A percentile compares a stretch with the other conserved stretches of the same genome.
Evolutionary conservation across 2,329 filamentous ascomycete genomes (phyloP).

Genomic region (Mariannaea elegans): DNA sequence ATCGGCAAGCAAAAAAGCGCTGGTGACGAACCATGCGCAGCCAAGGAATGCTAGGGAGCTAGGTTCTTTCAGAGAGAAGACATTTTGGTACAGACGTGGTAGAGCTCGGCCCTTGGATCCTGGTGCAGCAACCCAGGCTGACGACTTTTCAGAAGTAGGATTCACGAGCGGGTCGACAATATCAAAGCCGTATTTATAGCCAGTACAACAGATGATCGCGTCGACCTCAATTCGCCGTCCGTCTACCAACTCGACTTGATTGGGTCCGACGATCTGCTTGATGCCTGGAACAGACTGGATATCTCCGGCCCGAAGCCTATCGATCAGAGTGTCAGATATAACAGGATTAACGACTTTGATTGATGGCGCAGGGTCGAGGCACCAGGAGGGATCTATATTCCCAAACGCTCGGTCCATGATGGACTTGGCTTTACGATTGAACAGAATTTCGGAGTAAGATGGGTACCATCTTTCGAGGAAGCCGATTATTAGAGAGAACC

Average conservation of each 20-base stretch:
- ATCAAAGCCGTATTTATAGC: conserved; percentile 47
- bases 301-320: conserved; percentile 48
- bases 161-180: conserved; percentile 31
- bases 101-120: conserved; percentile 40
- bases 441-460: conserved; percentile 21
- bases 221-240: conserved; percentile 44
- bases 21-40: conserved; percentile 35
- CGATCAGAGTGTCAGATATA: conserved; percentile 40
- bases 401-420: conserved; percentile 33
- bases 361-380: conserved; percentile 38
- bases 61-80: conserved; percentile 53
- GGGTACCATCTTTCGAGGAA: conserved; percentile 39
- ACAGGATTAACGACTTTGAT: conserved; percentile 40
- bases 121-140: conserved; percentile 28
- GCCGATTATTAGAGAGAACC: conserved; percentile 42
- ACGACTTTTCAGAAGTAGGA: conserved; percentile 25
- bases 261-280: conserved; percentile 34
- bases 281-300: conserved; percentile 45
- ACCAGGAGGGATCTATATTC: conserved; percentile 36
- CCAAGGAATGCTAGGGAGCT: conserved; percentile 51
- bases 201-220: conserved; percentile 48
- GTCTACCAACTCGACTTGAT: conserved; percentile 42
- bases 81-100: conserved; percentile 52
- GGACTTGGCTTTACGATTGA: conserved; percentile 24
- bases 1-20: conserved; percentile 38